Percentiles rank a stretch among this genome's conserved stretches.
phyloP scores from a whole-genome alignment of 2,329 filamentous ascomycete genomes.

The Magnaporthales sp. region DNA sequence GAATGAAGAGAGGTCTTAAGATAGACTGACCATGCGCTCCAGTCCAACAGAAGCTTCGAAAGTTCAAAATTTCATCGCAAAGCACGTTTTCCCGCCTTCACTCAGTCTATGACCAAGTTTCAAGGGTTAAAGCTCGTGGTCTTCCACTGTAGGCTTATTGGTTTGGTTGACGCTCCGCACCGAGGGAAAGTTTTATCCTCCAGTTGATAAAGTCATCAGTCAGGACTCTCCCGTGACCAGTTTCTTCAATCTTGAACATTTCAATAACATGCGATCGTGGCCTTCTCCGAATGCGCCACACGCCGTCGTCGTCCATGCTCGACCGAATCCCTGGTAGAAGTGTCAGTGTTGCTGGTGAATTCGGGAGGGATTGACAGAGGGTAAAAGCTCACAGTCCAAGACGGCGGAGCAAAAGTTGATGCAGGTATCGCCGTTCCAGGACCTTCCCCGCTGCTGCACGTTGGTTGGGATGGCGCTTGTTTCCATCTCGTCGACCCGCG shows the following conservation, averaged over 20 bases:
- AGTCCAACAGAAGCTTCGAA: too few species aligned
- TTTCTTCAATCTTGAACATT: conserved; percentile 63
- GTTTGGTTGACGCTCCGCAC: conserved; percentile 8
- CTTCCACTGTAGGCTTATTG: not conserved
- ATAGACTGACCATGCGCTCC: too few species aligned
- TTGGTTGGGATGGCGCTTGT: conserved; percentile 71
- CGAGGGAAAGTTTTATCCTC: conserved; percentile 46
- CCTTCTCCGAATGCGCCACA: conserved; percentile 69
- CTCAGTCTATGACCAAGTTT: too few species aligned
- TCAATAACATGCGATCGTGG: conserved; percentile 60
- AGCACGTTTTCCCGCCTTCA: too few species aligned
- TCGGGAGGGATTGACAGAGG: not conserved
- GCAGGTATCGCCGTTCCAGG: conserved; percentile 88
- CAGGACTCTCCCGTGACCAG: conserved; percentile 67
- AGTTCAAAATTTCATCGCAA: too few species aligned
- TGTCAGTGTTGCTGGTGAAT: not conserved
- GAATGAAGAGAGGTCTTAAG: not conserved
- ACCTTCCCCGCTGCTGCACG: conserved; percentile 56
- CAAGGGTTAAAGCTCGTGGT: not conserved
- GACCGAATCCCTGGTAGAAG: conserved; percentile 48
- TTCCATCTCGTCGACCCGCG: conserved; percentile 66
- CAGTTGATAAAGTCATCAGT: conserved; percentile 72
- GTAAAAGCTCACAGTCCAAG: conserved; percentile 55
- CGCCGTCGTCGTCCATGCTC: conserved; percentile 58
- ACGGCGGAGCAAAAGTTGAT: conserved; percentile 82